Percentiles rank a stretch among this genome's conserved stretches.
phyloP scores from a whole-genome alignment of 2,329 filamentous ascomycete species.

The Ophiostoma pallidulum region DNA sequence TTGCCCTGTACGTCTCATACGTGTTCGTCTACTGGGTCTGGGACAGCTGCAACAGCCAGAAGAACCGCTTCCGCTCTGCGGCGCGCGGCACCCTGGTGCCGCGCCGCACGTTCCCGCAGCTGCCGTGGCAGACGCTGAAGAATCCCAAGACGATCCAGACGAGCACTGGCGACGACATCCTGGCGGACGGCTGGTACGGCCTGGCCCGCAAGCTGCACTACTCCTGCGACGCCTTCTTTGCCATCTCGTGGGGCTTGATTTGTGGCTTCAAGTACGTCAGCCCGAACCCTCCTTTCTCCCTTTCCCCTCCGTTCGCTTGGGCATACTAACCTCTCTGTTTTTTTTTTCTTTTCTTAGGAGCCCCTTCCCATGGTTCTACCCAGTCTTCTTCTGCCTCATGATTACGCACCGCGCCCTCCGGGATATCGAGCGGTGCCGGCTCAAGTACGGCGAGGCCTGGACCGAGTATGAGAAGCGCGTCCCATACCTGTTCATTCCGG shows the following conservation, averaged over 20 bases:
- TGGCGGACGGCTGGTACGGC: conserved; percentile 70
- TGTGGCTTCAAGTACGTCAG: conserved; percentile 53
- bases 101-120: conserved; percentile 68
- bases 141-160: conserved; percentile 65
- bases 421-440: conserved; percentile 67
- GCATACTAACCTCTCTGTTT: not conserved
- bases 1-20: conserved; percentile 52
- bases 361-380: conserved; percentile 88
- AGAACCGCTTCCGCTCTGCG: conserved; percentile 68
- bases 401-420: conserved; percentile 69
- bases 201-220: conserved; percentile 72
- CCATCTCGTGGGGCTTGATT: conserved; percentile 68
- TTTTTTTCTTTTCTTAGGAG: conserved; percentile 37
- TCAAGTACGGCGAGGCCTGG: conserved; percentile 53
- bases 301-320: not conserved
- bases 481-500: conserved; percentile 36
- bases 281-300: not conserved
- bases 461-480: conserved; percentile 20
- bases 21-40: conserved; percentile 74
- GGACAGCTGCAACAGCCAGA: conserved; percentile 76
- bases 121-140: conserved; percentile 65
- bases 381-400: conserved; percentile 72
- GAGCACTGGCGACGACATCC: conserved; percentile 57
- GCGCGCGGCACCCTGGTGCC: conserved; percentile 55
- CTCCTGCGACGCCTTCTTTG: conserved; percentile 70